Base-by-base conservation (phyloP, 179 eudicot species). In the Actinidia chinensis region DNA sequence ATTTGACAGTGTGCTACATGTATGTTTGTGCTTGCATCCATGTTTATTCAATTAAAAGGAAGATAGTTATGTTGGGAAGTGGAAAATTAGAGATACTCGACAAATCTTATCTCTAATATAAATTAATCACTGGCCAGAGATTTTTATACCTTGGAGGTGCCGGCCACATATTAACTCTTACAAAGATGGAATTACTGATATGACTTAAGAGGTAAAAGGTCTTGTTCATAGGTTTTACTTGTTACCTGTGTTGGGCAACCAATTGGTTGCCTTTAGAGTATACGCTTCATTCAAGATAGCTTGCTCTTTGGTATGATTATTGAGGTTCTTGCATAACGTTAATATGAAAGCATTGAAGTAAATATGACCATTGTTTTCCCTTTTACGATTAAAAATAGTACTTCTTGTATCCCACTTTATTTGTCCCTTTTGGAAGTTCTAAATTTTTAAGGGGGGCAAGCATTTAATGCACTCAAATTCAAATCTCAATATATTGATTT, bases 21-120 rank as follows among this genome's bases (percentile, higher is more conserved):
- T 56, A 28, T 60, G 28, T 23, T 83, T 33, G 54, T 76, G 10
- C 67, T 28, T 63, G 22, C 61, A 59, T 75, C 17, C 78, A 54
- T 54, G 12, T 73, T 40, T 55, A 73, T 40, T 56, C 44, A 43
- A 18, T 73, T 73, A 22, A 70, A n/a, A 36, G 46, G 75, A 8
- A 18, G 15, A 36, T n/a, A 72, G 6, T 23, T 23, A 50, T 14
- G 20, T 55, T 42, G 65, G 51, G 50, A 40, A n/a, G 76, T 56
- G 66, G 76, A 73, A 56, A 70, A 51, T 18, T 40, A 13, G 15
- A 44, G 76, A 10, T n/a, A 40, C 65, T 25, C n/a, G 25, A 17
- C 12, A 33, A 36, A 43, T 73, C 8, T 73, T 56, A 73, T 15
- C 48, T 40, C 48, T 36, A 40, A 48, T 46, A 56, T 54, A 9